Conservation (phyloP, 2,329 filamentous ascomycete species). For the Arthrinium phaeospermum region DNA sequence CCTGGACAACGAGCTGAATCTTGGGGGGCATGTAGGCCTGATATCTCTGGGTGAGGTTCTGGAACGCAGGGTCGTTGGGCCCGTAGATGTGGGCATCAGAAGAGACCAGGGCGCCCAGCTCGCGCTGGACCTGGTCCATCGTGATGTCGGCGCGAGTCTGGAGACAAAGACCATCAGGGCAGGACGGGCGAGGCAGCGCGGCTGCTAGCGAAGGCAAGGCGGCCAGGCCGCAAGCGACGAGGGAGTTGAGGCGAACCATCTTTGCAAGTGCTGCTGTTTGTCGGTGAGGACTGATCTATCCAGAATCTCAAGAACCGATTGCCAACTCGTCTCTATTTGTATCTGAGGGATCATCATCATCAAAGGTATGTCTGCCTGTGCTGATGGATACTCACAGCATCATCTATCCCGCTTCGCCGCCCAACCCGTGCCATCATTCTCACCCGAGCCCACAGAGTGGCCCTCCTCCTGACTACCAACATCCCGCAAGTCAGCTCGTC, state of each 20-base stretch:
- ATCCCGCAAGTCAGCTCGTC: neutral
- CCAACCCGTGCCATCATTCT: neutral
- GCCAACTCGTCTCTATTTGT: neutral
- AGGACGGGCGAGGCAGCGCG: neutral
- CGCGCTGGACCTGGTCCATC: neutral
- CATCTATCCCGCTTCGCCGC: neutral
- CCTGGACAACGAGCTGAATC: slow-evolving; percentile 53
- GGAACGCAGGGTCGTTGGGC: slow-evolving; percentile 47
- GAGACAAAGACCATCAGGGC: neutral
- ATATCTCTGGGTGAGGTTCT: slow-evolving; percentile 48
- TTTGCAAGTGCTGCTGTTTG: neutral
- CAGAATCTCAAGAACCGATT: neutral
- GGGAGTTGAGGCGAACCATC: neutral
- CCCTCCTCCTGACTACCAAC: neutral
- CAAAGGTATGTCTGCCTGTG: neutral
- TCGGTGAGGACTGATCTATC: neutral
- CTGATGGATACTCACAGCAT: neutral
- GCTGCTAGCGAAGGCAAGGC: too few species aligned
- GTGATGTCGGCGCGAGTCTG: neutral
- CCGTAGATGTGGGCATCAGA: neutral
- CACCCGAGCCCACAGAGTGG: neutral
- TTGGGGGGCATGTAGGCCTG: slow-evolving; percentile 49
- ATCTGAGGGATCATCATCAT: neutral
- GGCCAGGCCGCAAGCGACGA: neutral
- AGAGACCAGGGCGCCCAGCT: neutral